phyloP scores from a whole-genome alignment of 108 stramenopile genomes.

The Schizochytrium sp. region DNA sequence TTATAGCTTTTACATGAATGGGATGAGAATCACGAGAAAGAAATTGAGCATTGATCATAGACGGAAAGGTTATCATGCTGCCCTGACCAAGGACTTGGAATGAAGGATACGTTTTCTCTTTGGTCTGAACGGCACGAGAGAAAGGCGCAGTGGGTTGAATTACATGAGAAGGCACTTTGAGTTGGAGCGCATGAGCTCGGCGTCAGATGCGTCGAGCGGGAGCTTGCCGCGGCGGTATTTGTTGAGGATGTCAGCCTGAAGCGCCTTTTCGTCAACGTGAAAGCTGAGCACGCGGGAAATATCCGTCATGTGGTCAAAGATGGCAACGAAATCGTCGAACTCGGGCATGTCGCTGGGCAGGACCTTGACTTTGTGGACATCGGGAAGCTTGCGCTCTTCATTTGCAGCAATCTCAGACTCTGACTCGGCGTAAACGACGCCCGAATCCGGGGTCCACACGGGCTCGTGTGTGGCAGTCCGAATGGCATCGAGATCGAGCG shows the following conservation, averaged over 20 bases:
- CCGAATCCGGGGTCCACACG: not conserved
- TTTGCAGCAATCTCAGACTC: not conserved
- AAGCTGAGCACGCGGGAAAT: not conserved
- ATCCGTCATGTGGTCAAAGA: not conserved
- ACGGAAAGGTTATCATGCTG: too few relatives aligned
- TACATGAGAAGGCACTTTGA: too few relatives aligned
- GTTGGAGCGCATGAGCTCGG: too few relatives aligned
- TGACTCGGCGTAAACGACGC: not conserved
- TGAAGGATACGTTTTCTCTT: too few relatives aligned
- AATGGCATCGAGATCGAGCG: not conserved
- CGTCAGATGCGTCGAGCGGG: not conserved
- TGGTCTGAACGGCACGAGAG: too few relatives aligned
- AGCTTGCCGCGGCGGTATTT: not conserved
- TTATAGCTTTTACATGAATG: too few relatives aligned
- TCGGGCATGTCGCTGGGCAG: not conserved
- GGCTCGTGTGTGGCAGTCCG: not conserved
- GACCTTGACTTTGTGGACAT: not conserved
- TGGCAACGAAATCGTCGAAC: not conserved
- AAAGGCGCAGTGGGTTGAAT: too few relatives aligned
- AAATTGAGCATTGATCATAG: too few relatives aligned
- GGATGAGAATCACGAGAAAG: too few relatives aligned
- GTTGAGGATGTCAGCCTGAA: not conserved
- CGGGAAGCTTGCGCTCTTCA: not conserved
- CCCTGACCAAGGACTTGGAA: too few relatives aligned
- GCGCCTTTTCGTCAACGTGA: not conserved